These are phyloP conservation scores for Trichophyton equinum DNA, from an alignment of 2,329 filamentous ascomycete species.

Conservation along the genomic window DNA sequence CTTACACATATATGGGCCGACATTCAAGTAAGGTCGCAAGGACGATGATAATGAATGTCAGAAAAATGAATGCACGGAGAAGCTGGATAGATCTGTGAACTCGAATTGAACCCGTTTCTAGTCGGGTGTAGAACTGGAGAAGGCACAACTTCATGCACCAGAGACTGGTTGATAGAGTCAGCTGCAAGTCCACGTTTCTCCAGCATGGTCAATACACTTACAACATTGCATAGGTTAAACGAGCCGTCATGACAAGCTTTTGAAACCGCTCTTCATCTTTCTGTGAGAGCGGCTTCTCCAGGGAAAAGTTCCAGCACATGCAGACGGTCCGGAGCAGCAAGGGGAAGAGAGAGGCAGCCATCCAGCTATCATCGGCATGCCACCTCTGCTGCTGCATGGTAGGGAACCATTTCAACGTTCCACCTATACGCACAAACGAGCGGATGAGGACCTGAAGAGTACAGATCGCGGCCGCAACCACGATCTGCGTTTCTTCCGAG, in stretches of 20 bases:
- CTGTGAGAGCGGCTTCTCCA: not conserved
- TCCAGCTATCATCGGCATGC: slow-evolving; percentile 14
- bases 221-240: slow-evolving; percentile 12
- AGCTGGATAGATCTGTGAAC: slow-evolving; percentile 12
- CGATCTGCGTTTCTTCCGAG: slow-evolving; percentile 12
- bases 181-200: too few species aligned
- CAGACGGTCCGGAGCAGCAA: slow-evolving; percentile 7
- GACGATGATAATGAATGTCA: slow-evolving; percentile 9
- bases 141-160: slow-evolving; percentile 15
- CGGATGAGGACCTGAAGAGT: slow-evolving; percentile 12
- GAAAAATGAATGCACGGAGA: slow-evolving; percentile 10
- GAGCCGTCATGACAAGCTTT: slow-evolving; percentile 11
- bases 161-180: slow-evolving; percentile 6
- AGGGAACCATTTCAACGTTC: slow-evolving; percentile 8
- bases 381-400: slow-evolving; percentile 11
- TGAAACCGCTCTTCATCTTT: slow-evolving; percentile 5
- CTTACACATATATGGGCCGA: slow-evolving; percentile 10
- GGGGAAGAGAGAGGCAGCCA: slow-evolving; percentile 12
- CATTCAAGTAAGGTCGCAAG: slow-evolving; percentile 13
- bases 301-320: slow-evolving; percentile 11
- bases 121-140: slow-evolving; percentile 12
- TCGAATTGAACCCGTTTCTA: slow-evolving; percentile 13
- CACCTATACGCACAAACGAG: slow-evolving; percentile 10
- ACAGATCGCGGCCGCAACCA: slow-evolving; percentile 10
- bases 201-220: not conserved